Evolutionary conservation across 2,329 filamentous ascomycete genomes (phyloP), one percentile per base, ranked within the genome.

Genomic region (Stagonosporopsis cucurbitacearum): DNA sequence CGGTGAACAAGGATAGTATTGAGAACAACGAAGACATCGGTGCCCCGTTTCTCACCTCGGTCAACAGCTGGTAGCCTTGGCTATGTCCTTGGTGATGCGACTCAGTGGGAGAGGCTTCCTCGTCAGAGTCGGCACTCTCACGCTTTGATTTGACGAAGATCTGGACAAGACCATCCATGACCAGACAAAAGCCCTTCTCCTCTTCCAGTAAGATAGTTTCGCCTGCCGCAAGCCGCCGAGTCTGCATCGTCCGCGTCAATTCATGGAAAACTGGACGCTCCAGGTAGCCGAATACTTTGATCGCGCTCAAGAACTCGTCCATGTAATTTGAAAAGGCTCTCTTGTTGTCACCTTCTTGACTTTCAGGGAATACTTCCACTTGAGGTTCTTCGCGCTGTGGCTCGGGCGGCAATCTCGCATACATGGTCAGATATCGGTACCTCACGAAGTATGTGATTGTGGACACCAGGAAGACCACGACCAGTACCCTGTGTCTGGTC

Each of bases 1-100:
- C 95, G 3, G 95, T 99, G 71, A 99, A 99, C 0, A 99, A 81
- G 2, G 94, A 96, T 77, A 99, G 86, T 64, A 99, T 96, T 0
- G 95, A 98, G 75, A 99, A 99, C 2, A 99, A 78, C 0, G 95
- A 99, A 5, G 95, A 99, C 94, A 99, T 97, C 1, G 96, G 94
- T 1, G 95, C 93, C 13, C 95, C 95, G 68, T 99, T 99, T 69
- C 95, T 96, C 49, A 99, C 94, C 76, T 99, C 96, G 0, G 95
- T 99, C 50, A 99, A 81, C 35, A 99, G 83, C 73, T 98, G 95
- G 69, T 99, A 99, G 28, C 89, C 91, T 72, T 96, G 92, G 53
- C 91, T 87, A 32, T 85, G 85, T 5, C 83, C 77, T 28, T 82
- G 77, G 36, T 80, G 78, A 37, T 82, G 79, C n/a, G 92, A 89